Base-by-base conservation (phyloP, 2,329 filamentous ascomycete genomes). In the Stachybotrys echinatus region DNA sequence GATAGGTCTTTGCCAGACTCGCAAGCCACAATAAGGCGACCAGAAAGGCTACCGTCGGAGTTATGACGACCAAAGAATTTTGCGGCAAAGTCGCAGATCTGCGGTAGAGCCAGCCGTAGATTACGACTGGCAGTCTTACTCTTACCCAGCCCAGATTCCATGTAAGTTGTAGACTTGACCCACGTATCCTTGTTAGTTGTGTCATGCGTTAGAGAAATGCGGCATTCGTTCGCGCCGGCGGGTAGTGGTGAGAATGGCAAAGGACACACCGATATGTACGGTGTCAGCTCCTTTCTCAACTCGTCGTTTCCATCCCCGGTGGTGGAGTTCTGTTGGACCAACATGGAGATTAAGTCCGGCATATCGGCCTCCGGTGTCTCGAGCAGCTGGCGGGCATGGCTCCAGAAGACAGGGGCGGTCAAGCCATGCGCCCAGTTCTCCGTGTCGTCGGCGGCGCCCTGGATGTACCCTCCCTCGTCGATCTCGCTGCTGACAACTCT, bases 371-470 rank as follows among this genome's bases (percentile, higher is more conserved):
- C 92, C 0, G 78, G 61, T 0, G 85, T 79, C 0, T 66, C 66
- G 19, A 95, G 71, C 12, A 97, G 72, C 6, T 62, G 38, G 0
- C 80, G 72, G 40, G 72, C 73, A 58, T 96, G 75, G 2, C 67
- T 68, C 94, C 94, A 99, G 69, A 96, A 99, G 0, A 92, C 55
- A 0, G 73, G 65, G 0, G 92, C 83, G 1, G 88, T 94, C 17
- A 97, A 77, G 0, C 89, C 90, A 48, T 80, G 73, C 1, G 91
- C 87, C 94, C 94, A 99, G 58, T 89, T 89, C 73, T 99, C 94
- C 12, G 88, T 89, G 65, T 99, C 94, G 66, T 99, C 94, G 2
- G 88, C 94, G 1, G 92, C 92, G 47, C 94, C 94, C 69, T 97
- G 94, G 52, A 99, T 87, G 63, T 99, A 99, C 4, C 68, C 65